These are phyloP conservation scores for Colletotrichum lentis DNA, from an alignment of 2,329 filamentous ascomycete genomes.

Conservation along the genomic window DNA sequence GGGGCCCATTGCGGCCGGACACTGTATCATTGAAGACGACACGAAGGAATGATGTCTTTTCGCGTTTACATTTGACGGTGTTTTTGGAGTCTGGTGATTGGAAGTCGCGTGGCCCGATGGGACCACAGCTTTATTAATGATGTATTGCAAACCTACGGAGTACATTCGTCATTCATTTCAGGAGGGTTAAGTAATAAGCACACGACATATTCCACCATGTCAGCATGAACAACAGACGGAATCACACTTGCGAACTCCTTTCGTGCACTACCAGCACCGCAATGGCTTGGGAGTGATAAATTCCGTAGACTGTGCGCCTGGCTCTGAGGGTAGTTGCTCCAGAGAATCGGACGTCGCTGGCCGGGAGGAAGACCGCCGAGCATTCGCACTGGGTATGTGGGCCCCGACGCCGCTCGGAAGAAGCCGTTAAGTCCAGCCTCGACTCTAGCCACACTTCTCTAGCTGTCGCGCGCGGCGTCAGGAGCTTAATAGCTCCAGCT, in stretches of 20 bases:
- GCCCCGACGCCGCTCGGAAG: conserved; percentile 4
- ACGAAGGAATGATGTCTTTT: conserved; percentile 22
- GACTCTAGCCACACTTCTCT: conserved; percentile 2
- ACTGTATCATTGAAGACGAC: conserved; percentile 32
- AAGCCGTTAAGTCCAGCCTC: conserved; percentile 12
- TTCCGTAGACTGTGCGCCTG: background rate
- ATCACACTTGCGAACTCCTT: background rate
- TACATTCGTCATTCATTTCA: background rate
- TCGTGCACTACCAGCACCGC: background rate
- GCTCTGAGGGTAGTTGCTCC: conserved; percentile 1
- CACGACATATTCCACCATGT: background rate
- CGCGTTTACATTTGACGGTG: background rate
- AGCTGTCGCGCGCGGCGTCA: background rate
- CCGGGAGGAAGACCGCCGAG: background rate
- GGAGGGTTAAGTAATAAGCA: background rate
- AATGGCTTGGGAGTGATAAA: background rate
- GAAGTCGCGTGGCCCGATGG: background rate
- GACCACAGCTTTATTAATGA: conserved; percentile 13
- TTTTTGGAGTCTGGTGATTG: background rate
- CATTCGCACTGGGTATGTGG: conserved; percentile 8
- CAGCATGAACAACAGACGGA: background rate
- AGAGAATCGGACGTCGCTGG: background rate
- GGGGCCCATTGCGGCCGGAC: conserved; percentile 9
- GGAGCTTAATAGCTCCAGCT: conserved; percentile 11
- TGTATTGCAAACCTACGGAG: conserved; percentile 13